Conservation (phyloP, 2,329 filamentous ascomycete genomes). For the Sclerotinia nivalis region DNA sequence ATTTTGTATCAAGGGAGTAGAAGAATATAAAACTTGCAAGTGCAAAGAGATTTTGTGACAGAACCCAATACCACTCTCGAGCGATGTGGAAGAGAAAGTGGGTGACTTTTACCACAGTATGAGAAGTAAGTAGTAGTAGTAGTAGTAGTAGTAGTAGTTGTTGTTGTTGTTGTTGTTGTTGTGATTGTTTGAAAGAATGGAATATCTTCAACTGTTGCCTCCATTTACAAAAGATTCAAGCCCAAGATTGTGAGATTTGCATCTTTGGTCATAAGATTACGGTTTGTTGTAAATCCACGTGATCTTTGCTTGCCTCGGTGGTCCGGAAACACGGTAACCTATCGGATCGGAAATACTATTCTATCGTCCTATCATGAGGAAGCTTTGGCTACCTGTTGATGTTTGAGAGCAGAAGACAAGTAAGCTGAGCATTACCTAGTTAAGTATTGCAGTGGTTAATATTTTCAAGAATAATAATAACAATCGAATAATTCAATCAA, state of each 20-base stretch:
- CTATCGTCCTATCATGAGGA: background rate
- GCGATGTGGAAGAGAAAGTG: background rate
- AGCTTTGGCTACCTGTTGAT: background rate
- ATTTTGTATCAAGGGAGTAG: background rate
- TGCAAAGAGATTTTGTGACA: background rate
- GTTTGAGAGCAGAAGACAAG: background rate
- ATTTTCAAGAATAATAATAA: background rate
- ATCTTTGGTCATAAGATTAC: background rate
- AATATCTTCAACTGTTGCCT: no score
- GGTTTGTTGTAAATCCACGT: background rate
- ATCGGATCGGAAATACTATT: conserved; percentile 14
- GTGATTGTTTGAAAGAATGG: background rate
- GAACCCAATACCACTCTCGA: no score
- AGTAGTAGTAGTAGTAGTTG: no score
- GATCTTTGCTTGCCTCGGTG: no score
- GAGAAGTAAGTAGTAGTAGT: background rate
- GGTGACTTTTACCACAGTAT: background rate
- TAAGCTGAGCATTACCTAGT: background rate
- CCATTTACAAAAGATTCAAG: no score
- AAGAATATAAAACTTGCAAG: background rate
- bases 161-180: background rate
- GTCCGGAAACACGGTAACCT: background rate
- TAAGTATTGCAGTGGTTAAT: background rate
- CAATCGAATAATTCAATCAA: background rate
- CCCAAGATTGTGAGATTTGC: background rate